Evolutionary conservation across 768 basidiomycete species (phyloP).

Genomic region (Bullera alba): DNA sequence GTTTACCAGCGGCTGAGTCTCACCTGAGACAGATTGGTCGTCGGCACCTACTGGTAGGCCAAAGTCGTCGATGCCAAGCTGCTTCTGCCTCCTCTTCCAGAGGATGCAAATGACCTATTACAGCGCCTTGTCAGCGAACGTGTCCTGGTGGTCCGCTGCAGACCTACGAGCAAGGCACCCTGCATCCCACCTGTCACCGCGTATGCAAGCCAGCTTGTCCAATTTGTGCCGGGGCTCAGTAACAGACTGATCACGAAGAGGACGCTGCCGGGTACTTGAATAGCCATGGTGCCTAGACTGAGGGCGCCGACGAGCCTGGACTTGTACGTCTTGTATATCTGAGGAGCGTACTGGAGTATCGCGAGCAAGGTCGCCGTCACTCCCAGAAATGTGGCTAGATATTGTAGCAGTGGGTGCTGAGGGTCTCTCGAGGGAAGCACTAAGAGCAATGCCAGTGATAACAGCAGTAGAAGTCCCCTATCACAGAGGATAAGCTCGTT

Average conservation of each 20-base stretch:
- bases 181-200: constrained; percentile 69
- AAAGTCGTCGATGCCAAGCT: constrained; percentile 79
- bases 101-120: constrained; percentile 63
- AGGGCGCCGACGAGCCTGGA: constrained; percentile 80
- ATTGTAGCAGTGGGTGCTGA: constrained; percentile 47
- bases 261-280: constrained; percentile 83
- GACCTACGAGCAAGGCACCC: constrained; percentile 56
- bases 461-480: constrained; percentile 44
- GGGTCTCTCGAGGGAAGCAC: constrained; percentile 35
- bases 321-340: constrained; percentile 70
- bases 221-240: constrained; percentile 44
- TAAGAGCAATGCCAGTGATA: constrained; percentile 60
- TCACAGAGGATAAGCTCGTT: constrained; percentile 1
- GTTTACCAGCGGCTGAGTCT: too few relatives aligned
- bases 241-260: constrained; percentile 65
- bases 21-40: too few relatives aligned
- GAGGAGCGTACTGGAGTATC: constrained; percentile 79
- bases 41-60: constrained; percentile 49
- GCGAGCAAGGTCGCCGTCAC: constrained; percentile 71
- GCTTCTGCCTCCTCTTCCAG: constrained; percentile 73
- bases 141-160: too few relatives aligned
- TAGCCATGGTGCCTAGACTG: constrained; percentile 90
- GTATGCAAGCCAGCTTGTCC: constrained; percentile 47
- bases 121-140: constrained; percentile 1
- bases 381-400: constrained; percentile 83